A percentile compares a stretch with the other conserved stretches of the same genome.
Conservation (phyloP, 1,284 basidiomycete genomes). For the Veloboletus limbatus region DNA sequence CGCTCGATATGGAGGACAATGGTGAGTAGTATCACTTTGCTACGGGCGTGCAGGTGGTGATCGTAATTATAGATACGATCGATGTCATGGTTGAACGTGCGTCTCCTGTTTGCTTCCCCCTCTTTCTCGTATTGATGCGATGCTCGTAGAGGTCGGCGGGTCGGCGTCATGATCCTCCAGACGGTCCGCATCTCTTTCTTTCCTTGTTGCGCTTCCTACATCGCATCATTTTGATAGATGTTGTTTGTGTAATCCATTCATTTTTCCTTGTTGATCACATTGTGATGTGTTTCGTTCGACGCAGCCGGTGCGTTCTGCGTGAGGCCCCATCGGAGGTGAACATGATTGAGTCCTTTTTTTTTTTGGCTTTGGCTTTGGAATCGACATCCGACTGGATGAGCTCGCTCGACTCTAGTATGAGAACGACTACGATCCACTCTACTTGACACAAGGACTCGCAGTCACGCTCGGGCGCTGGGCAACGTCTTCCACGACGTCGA, state of each 20-base stretch:
- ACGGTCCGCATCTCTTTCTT: not conserved
- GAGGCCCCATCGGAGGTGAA: no score
- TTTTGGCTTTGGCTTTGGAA: no score
- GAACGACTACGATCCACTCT: no score
- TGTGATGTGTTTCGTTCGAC: not conserved
- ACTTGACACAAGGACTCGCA: no score
- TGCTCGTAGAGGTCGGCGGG: slow-evolving; percentile 21
- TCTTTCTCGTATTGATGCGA: not conserved
- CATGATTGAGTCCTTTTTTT: no score
- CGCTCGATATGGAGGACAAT: slow-evolving; percentile 85
- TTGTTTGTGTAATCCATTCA: slow-evolving; percentile 1
- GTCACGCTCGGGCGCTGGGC: no score
- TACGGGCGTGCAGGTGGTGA: slow-evolving; percentile 2
- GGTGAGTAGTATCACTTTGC: slow-evolving; percentile 42
- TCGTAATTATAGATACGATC: slow-evolving; percentile 64
- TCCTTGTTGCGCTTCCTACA: not conserved
- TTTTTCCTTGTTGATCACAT: not conserved
- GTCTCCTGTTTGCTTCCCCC: slow-evolving; percentile 42
- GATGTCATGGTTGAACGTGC: slow-evolving; percentile 92
- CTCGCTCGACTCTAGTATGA: no score
- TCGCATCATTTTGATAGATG: not conserved
- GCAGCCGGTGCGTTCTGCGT: not conserved
- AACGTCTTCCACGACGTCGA: no score
- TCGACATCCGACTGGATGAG: no score
- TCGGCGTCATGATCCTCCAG: slow-evolving; percentile 16